These are phyloP conservation scores for Rhododendron kiyosumense DNA, from an alignment of 148 eudicot genomes.

Conservation along the genomic window DNA sequence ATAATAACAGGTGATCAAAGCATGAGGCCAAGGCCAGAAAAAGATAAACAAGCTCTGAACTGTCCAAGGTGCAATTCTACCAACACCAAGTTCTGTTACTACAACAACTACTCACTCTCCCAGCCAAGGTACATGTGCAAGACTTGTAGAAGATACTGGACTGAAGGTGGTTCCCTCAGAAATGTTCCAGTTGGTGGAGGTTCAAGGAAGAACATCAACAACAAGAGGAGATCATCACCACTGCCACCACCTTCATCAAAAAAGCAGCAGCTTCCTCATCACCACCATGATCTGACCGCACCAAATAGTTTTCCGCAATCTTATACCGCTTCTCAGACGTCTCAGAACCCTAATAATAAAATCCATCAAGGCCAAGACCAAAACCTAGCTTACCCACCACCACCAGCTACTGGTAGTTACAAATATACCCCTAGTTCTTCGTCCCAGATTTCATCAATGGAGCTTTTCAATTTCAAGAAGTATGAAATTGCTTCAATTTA, in stretches of 20 bases:
- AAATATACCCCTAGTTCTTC: background rate
- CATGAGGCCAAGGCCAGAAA: slow-evolving; percentile 43
- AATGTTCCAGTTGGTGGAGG: slow-evolving; percentile 57
- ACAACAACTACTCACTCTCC: slow-evolving; percentile 50
- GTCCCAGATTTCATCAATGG: slow-evolving; percentile 24
- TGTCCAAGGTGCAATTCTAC: slow-evolving; percentile 51
- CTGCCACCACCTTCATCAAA: slow-evolving; percentile 22
- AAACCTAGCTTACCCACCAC: slow-evolving; percentile 38
- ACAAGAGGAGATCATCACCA: slow-evolving; percentile 24
- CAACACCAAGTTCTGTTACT: slow-evolving; percentile 50
- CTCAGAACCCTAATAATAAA: slow-evolving; percentile 27
- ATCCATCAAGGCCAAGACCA: slow-evolving; percentile 40
- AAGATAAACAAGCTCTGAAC: slow-evolving; percentile 36
- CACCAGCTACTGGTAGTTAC: slow-evolving; percentile 6
- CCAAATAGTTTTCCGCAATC: slow-evolving; percentile 8
- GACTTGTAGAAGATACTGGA: slow-evolving; percentile 54
- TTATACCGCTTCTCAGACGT: background rate
- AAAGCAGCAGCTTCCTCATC: slow-evolving; percentile 25
- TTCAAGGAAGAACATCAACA: slow-evolving; percentile 37
- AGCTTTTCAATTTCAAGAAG: slow-evolving; percentile 16
- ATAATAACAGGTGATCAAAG: slow-evolving; percentile 18
- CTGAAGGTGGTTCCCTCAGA: slow-evolving; percentile 49
- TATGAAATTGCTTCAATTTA: slow-evolving; percentile 2
- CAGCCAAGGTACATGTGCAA: slow-evolving; percentile 57
- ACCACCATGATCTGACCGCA: slow-evolving; percentile 16